Evolutionary conservation across 441 rosid genomes (phyloP).

Genomic region (Breynia disticha): DNA sequence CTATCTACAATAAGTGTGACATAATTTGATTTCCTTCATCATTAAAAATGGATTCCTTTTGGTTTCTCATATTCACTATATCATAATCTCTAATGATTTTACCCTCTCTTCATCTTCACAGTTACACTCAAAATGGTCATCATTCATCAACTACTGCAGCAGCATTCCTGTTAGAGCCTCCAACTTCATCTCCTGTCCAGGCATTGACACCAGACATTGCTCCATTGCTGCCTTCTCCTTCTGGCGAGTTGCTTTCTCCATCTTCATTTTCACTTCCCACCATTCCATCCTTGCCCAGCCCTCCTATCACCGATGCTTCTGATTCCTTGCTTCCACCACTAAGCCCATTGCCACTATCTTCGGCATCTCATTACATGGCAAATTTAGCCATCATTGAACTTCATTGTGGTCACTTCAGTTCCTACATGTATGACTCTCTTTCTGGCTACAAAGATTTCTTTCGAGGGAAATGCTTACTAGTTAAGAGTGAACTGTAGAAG

Average conservation of each 20-base stretch:
- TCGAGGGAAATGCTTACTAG: too few species aligned
- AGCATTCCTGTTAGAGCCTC: constrained; percentile 15
- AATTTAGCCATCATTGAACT: constrained; percentile 13
- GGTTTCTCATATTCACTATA: constrained; percentile 26
- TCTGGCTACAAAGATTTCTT: too few species aligned
- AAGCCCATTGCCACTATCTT: constrained; percentile 34
- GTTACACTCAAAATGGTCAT: constrained; percentile 17
- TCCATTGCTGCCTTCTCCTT: constrained; percentile 68
- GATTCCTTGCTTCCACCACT: constrained; percentile 35
- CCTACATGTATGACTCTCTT: constrained; percentile 2
- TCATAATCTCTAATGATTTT: constrained; percentile 22
- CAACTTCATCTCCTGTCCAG: constrained; percentile 24
- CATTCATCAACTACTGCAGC: constrained; percentile 24
- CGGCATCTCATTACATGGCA: constrained; percentile 20
- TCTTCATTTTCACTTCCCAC: constrained; percentile 53
- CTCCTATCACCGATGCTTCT: constrained; percentile 45
- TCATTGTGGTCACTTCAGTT: constrained; percentile 24
- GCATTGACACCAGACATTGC: constrained; percentile 71
- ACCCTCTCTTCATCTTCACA: constrained; percentile 27
- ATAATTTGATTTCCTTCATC: too few species aligned
- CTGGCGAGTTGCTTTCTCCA: constrained; percentile 30
- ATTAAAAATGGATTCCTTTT: constrained; percentile 55
- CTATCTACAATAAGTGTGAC: constrained; percentile 25
- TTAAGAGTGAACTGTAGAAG: too few species aligned
- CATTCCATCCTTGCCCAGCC: constrained; percentile 65